Evolutionary conservation across 441 rosid species (phyloP).

Genomic region (Manihot esculenta): DNA sequence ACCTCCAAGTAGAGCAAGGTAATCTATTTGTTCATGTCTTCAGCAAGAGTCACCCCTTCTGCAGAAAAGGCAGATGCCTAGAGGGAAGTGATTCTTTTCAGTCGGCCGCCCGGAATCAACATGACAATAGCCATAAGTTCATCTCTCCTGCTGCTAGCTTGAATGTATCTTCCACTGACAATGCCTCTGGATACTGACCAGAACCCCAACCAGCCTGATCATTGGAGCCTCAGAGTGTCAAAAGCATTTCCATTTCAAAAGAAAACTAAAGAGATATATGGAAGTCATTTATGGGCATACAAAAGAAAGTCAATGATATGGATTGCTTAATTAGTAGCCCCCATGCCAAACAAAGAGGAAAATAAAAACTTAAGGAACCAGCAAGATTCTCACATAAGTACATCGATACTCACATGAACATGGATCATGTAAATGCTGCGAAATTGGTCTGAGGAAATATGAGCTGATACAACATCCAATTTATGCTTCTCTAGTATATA

Average conservation of each 20-base stretch:
- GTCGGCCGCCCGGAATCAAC: constrained; percentile 23
- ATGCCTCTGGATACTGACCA: constrained; percentile 35
- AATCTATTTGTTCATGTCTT: not conserved
- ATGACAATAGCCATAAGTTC: constrained; percentile 44
- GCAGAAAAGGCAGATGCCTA: not conserved
- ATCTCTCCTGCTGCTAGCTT: constrained; percentile 60
- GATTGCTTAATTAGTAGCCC: not conserved
- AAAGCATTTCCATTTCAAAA: not conserved
- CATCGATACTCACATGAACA: constrained; percentile 44
- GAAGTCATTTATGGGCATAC: not conserved
- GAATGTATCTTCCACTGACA: constrained; percentile 52
- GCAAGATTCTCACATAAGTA: no score
- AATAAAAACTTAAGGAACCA: no score
- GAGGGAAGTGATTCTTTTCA: not conserved
- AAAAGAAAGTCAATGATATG: not conserved
- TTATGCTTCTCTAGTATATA: constrained; percentile 51
- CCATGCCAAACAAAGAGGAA: no score
- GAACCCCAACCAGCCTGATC: constrained; percentile 37
- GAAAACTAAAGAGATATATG: not conserved
- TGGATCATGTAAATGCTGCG: constrained; percentile 59
- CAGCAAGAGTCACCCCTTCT: not conserved
- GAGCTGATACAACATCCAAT: constrained; percentile 48
- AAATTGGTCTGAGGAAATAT: constrained; percentile 41
- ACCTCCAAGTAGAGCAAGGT: not conserved
- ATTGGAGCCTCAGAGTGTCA: not conserved